A percentile compares a stretch with the other conserved stretches of the same genome.
Evolutionary conservation across 2,329 filamentous ascomycete genomes (phyloP).

Genomic region (Periconia sp.): DNA sequence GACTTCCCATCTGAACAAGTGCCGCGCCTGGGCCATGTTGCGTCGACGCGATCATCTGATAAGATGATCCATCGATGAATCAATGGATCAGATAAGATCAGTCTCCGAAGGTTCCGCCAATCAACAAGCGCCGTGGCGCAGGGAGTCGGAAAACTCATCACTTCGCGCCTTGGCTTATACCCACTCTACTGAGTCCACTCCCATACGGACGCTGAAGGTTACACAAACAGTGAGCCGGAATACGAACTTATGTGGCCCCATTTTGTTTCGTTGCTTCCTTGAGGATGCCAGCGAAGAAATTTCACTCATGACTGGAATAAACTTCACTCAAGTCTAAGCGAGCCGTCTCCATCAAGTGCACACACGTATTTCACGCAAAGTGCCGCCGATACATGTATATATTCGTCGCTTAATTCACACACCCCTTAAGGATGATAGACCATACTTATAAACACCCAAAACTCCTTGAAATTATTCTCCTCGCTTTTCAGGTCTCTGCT

Average conservation of each 20-base stretch:
- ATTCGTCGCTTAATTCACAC: no score
- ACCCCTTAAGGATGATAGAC: no score
- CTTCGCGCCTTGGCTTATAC: not conserved
- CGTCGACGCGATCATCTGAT: slow-evolving; percentile 33
- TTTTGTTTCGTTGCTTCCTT: not conserved
- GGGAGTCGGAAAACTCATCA: not conserved
- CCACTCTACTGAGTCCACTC: not conserved
- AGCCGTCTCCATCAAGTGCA: no score
- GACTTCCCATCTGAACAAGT: slow-evolving; percentile 12
- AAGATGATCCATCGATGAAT: slow-evolving; percentile 20
- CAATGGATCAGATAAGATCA: slow-evolving; percentile 32
- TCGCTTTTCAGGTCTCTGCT: no score
- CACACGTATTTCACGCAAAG: no score
- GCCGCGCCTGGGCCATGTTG: slow-evolving; percentile 17
- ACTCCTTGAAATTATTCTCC: no score
- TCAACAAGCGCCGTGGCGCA: not conserved
- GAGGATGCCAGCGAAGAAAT: not conserved
- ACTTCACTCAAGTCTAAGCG: no score
- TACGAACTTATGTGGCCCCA: not conserved
- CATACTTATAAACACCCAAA: no score
- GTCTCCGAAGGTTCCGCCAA: slow-evolving; percentile 16
- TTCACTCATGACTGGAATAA: no score
- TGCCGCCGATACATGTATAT: no score
- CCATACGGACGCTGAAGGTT: no score
- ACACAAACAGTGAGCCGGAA: not conserved